phyloP scores from a whole-genome alignment of 345 rosid species.

The Schrenkiella parvula region DNA sequence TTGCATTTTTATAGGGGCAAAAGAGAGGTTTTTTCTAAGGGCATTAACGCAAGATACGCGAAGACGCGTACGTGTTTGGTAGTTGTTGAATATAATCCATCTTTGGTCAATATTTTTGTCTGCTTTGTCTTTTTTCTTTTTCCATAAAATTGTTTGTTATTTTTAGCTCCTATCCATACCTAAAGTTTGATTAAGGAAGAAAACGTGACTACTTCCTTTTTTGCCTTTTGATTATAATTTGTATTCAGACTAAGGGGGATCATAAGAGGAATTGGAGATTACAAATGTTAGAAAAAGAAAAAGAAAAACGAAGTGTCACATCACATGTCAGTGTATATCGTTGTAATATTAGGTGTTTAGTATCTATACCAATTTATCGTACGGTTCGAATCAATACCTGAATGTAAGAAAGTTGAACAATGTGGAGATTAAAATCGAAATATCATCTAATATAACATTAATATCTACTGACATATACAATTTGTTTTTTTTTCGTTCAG shows the following conservation, averaged over 20 bases:
- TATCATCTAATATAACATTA: too few relatives aligned
- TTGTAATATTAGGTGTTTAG: not conserved
- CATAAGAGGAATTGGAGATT: too few relatives aligned
- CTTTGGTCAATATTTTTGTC: conserved; percentile 22
- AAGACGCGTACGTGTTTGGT: conserved; percentile 22
- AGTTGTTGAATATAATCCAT: conserved; percentile 1
- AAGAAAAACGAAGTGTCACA: too few relatives aligned
- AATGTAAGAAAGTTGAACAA: not conserved
- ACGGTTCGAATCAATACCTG: not conserved
- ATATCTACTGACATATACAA: not conserved
- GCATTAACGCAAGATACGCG: not conserved
- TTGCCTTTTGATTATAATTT: not conserved
- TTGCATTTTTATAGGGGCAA: conserved; percentile 16
- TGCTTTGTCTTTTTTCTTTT: not conserved
- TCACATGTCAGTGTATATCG: not conserved
- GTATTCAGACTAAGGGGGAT: conserved; percentile 7
- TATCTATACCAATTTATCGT: too few relatives aligned
- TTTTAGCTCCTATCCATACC: not conserved
- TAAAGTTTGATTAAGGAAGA: not conserved
- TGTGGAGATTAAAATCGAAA: not conserved
- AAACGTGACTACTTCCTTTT: conserved; percentile 5
- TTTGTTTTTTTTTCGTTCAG: not conserved
- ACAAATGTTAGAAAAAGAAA: too few relatives aligned
- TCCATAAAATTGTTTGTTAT: not conserved
- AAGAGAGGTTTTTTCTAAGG: not conserved